phyloP scores from a whole-genome alignment of 208 protist genomes.

The Strigomonas galati region DNA sequence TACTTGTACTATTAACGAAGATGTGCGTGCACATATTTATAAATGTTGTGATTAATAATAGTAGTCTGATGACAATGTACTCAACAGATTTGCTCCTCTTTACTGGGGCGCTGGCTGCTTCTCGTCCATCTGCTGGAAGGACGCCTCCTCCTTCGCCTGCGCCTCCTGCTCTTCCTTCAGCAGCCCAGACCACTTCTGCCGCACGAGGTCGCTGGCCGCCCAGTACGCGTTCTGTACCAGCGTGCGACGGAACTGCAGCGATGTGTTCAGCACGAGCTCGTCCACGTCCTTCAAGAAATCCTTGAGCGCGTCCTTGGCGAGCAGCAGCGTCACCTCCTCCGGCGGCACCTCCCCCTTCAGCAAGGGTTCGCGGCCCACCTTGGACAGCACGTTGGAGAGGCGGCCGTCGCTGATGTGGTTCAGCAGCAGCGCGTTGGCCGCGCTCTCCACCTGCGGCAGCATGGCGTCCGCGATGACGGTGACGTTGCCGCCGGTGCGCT shows the following conservation, averaged over 20 bases:
- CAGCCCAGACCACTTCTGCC: constrained; percentile 55
- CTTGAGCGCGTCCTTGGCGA: constrained; percentile 79
- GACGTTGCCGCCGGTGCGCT: constrained; percentile 43
- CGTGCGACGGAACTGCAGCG: constrained; percentile 72
- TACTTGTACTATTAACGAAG: neutral
- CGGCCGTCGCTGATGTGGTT: constrained; percentile 79
- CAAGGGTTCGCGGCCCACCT: constrained; percentile 78
- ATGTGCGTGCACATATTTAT: neutral
- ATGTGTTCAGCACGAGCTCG: constrained; percentile 47
- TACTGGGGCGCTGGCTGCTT: neutral
- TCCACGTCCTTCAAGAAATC: constrained; percentile 84
- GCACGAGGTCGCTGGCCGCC: constrained; percentile 59
- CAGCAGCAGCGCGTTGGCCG: constrained; percentile 44
- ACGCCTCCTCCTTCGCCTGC: constrained; percentile 21
- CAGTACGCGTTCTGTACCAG: constrained; percentile 79
- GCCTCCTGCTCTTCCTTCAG: constrained; percentile 30
- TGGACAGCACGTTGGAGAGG: constrained; percentile 78
- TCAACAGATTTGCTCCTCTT: neutral
- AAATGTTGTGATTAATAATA: neutral
- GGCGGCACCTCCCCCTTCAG: constrained; percentile 58
- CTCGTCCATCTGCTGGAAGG: constrained; percentile 1
- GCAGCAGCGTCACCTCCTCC: constrained; percentile 58
- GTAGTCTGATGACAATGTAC: neutral
- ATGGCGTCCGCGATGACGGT: constrained; percentile 62
- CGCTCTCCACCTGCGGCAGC: constrained; percentile 21